A percentile compares a stretch with the other conserved stretches of the same genome.
phyloP scores from a whole-genome alignment of 768 basidiomycete species.

The Pleurotus citrinopileatus region DNA sequence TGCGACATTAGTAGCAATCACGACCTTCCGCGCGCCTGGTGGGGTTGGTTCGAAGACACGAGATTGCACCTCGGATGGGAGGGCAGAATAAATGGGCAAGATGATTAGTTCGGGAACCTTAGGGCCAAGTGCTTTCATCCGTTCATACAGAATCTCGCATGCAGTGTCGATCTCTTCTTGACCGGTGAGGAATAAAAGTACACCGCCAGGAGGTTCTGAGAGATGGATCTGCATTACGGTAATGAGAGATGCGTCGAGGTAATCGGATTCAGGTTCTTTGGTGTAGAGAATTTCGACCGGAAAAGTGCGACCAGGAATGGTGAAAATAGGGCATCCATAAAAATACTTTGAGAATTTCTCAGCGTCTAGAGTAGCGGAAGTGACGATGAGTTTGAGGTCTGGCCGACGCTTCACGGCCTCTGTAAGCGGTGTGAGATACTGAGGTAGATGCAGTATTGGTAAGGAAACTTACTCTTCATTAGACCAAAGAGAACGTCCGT shows the following conservation, averaged over 20 bases:
- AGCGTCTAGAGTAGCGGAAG: constrained; percentile 97
- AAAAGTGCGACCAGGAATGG: constrained; percentile 99
- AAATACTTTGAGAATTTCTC: constrained; percentile 99
- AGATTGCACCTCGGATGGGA: constrained; percentile 97
- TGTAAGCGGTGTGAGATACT: constrained; percentile 29
- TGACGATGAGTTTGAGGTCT: constrained; percentile 96
- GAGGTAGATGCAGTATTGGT: neutral
- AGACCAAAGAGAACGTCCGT: constrained; percentile 98
- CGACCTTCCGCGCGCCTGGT: constrained; percentile 97
- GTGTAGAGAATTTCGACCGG: constrained; percentile 98
- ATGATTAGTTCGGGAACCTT: constrained; percentile 97
- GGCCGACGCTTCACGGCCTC: constrained; percentile 94
- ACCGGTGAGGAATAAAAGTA: constrained; percentile 96
- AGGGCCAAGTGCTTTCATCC: constrained; percentile 98
- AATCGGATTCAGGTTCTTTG: constrained; percentile 97
- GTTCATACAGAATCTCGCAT: constrained; percentile 95
- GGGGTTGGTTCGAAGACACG: constrained; percentile 98
- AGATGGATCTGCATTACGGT: constrained; percentile 99
- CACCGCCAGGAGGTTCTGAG: constrained; percentile 94
- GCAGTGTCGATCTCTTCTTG: constrained; percentile 99
- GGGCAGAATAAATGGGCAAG: constrained; percentile 95
- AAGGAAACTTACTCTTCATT: constrained; percentile 67
- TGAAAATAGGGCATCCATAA: constrained; percentile 98
- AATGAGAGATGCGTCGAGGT: constrained; percentile 96
- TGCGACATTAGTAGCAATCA: constrained; percentile 99